A percentile compares a stretch with the other conserved stretches of the same genome.
Conservation (phyloP, 768 basidiomycete genomes). For the Lactarius deliciosus region DNA sequence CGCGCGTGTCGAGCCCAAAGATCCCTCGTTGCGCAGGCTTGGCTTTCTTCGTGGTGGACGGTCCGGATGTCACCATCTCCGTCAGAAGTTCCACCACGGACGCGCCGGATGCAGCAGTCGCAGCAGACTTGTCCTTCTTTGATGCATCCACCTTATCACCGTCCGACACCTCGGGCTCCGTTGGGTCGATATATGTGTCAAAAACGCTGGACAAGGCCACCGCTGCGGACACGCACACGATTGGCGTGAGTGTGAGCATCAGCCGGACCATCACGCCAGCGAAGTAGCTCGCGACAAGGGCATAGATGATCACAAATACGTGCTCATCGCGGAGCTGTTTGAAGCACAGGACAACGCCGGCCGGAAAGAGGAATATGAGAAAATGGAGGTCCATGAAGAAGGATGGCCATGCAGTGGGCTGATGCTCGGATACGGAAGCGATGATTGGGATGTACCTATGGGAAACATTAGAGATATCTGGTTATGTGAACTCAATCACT, state of each 20-base stretch:
- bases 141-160: constrained; percentile 38
- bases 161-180: constrained; percentile 53
- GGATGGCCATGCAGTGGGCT: constrained; percentile 98
- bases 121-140: constrained; percentile 52
- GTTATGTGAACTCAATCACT: constrained; percentile 28
- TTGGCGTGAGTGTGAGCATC: constrained; percentile 96
- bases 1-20: constrained; percentile 81
- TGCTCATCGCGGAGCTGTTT: constrained; percentile 93
- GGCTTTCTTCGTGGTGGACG: constrained; percentile 36
- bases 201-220: constrained; percentile 86
- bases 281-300: constrained; percentile 94
- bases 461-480: constrained; percentile 25
- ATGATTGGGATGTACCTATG: constrained; percentile 92
- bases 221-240: constrained; percentile 92
- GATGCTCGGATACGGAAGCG: constrained; percentile 98
- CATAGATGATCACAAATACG: constrained; percentile 97
- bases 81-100: constrained; percentile 28
- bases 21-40: constrained; percentile 54
- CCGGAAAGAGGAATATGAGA: constrained; percentile 97
- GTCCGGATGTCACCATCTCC: constrained; percentile 21
- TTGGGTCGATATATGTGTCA: constrained; percentile 87
- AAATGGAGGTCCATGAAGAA: constrained; percentile 99
- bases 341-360: constrained; percentile 94
- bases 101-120: constrained; percentile 34
- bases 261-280: constrained; percentile 99